These are phyloP conservation scores for Monosporascus sp. DNA, from an alignment of 2,329 filamentous ascomycete species.

Conservation along the genomic window DNA sequence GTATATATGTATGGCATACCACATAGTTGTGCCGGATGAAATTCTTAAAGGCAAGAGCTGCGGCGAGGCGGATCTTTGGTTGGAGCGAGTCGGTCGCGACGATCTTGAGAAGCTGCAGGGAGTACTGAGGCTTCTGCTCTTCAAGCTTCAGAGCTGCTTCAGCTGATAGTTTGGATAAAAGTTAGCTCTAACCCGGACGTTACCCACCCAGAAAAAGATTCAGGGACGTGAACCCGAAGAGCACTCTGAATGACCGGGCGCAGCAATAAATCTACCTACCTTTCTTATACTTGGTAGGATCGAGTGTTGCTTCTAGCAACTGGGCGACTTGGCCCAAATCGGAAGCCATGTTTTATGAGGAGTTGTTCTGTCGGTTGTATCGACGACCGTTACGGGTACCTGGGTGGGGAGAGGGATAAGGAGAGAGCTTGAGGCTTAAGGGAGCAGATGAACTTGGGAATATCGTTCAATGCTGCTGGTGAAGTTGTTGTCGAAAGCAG, in stretches of 20 bases:
- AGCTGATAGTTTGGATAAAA: slow-evolving; percentile 48
- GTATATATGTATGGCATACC: slow-evolving; percentile 36
- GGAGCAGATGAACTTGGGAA: too few species aligned
- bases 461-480: too few species aligned
- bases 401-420: not conserved
- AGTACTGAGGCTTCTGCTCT: slow-evolving; percentile 81
- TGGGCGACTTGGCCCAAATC: slow-evolving; percentile 62
- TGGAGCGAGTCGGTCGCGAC: slow-evolving; percentile 71
- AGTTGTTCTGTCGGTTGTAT: not conserved
- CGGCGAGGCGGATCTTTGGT: slow-evolving; percentile 75
- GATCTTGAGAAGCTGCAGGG: slow-evolving; percentile 81
- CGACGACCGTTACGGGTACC: not conserved
- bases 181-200: not conserved
- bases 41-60: slow-evolving; percentile 96
- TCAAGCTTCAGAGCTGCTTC: slow-evolving; percentile 74
- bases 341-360: slow-evolving; percentile 45
- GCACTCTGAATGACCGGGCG: too few species aligned
- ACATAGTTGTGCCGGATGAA: slow-evolving; percentile 93
- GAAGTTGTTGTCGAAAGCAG: not conserved
- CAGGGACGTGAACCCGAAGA: too few species aligned
- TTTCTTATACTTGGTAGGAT: slow-evolving; percentile 83
- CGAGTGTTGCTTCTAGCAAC: slow-evolving; percentile 85
- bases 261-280: slow-evolving; percentile 48
- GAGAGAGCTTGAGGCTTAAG: too few species aligned
- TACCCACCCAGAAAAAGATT: too few species aligned